Base-by-base conservation (phyloP, 108 stramenopile genomes). In the Conticribra weissflogii region DNA sequence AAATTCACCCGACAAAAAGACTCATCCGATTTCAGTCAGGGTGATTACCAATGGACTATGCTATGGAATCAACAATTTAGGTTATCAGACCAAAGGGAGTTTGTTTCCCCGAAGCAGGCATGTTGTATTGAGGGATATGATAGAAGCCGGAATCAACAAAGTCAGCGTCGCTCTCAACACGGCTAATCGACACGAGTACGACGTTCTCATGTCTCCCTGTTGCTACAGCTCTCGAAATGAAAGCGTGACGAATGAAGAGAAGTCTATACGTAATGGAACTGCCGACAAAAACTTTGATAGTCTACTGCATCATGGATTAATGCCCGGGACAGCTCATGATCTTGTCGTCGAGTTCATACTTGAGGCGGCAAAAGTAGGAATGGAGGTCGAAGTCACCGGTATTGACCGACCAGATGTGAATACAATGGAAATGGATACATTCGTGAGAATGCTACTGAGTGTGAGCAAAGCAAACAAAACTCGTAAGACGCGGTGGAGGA, bases 321-420 rank as follows among this genome's bases (percentile, higher is more conserved):
- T 50, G 63, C 61, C 73, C 29, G 68, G 59, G 29, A 72, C 52
- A 17, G 74, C 70, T 8, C 88, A 88, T 70, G 72, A 80, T 19
- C 17, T 59, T 61, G 81, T 88, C 3, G 85, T 86, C 59, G 59
- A 81, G 16, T 85, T 87, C 58, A 72, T 88, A 32, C 27, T 68
- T 36, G 61, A 72, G 27, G 82, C 87, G 2, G 54, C 75, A 22
- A 60, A 70, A 18, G 66, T 67, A 18, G 84, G 88, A 23, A 57
- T 91, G 45, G 78, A 84, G 15, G 85, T 88, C 0, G 90, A 91
- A 67, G 57, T 81, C 21, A 88, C 90, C 8, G 90, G 75, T 17
- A 81, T 91, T 1, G 90, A 91, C 46, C 76, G 86, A 18, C 81
- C 76, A 8, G 84, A 81, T 48, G 78, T 88, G 18, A 78, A 91